Base-by-base conservation (phyloP, 169 alveolate species). In the Plasmodium blacklocki region DNA sequence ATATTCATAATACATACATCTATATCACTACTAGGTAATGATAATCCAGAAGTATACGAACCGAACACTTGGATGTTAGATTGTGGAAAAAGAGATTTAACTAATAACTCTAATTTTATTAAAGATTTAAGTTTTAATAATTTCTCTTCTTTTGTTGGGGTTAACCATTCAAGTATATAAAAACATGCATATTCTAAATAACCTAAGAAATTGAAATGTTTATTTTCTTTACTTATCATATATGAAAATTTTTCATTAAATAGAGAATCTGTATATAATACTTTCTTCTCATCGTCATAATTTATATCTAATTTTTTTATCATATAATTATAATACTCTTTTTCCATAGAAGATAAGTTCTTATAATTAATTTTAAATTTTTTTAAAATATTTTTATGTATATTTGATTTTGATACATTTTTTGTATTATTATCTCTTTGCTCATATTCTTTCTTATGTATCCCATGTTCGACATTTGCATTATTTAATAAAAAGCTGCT, bases 121-220 rank as follows among this genome's bases (percentile, higher is more conserved):
- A 83, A 6, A 11, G 86, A 32, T 56, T 83, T 83, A 0, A 32
- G 29, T 49, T 83, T 83, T 39, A 83, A 58, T 62, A 83, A 58
- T 56, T 83, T 83, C 68, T 83, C 91, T 39, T 83, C 91, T 49
- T 62, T 59, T 2, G 86, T 83, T 18, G 91, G 86, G 12, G 91
- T 83, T 83, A 83, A 70, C 91, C 91, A 83, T 59, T 83, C 72
- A 19, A 83, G 54, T 15, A 83, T 68, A 49, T 83, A 83, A 62
- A 19, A 71, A 50, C 60, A 70, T 4, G 91, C 52, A 83, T 83
- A 83, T 39, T 83, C 91, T 26, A 83, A 7, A 19, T 83, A 83
- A 3, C 91, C 85, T 18, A 68, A 1, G 1, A 9, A 59, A 32
- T 83, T 59, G 29, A 54, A 83, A 0, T 83, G 39, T 2, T 43